phyloP scores from a whole-genome alignment of 352 stramenopile genomes.

The Elongisporangium anandrum region DNA sequence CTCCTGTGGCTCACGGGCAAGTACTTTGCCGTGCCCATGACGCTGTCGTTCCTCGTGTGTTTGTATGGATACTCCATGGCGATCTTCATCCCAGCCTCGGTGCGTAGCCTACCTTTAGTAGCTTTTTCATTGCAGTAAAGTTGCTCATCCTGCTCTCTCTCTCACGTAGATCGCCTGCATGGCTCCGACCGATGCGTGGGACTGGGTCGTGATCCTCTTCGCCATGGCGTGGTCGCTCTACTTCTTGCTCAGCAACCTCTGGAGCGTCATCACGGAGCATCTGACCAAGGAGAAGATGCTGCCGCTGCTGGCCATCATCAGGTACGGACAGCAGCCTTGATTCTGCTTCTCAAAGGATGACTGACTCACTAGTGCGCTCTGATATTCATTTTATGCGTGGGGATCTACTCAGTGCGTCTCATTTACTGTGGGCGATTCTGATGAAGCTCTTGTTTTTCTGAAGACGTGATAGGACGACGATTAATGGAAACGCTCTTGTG shows the following conservation, averaged over 20 bases:
- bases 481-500: not conserved
- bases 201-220: conserved; percentile 79
- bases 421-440: conserved; percentile 79
- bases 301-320: conserved; percentile 74
- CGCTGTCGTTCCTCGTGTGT: conserved; percentile 78
- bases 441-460: conserved; percentile 89
- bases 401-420: conserved; percentile 46
- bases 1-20: conserved; percentile 78
- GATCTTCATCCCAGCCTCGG: conserved; percentile 78
- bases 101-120: conserved; percentile 21
- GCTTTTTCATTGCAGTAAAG: no score
- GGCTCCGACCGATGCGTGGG: conserved; percentile 58
- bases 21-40: conserved; percentile 71
- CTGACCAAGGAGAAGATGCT: conserved; percentile 87
- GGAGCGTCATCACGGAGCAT: conserved; percentile 68
- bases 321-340: conserved; percentile 26
- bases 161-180: conserved; percentile 80
- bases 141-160: no score
- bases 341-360: not conserved
- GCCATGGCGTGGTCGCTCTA: conserved; percentile 84
- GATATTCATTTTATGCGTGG: conserved; percentile 4
- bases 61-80: conserved; percentile 83
- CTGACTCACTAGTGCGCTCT: conserved; percentile 6
- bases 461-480: conserved; percentile 2
- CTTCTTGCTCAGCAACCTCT: conserved; percentile 81